Conservation (phyloP, 2,329 filamentous ascomycete genomes). For the Monilinia fructicola region DNA sequence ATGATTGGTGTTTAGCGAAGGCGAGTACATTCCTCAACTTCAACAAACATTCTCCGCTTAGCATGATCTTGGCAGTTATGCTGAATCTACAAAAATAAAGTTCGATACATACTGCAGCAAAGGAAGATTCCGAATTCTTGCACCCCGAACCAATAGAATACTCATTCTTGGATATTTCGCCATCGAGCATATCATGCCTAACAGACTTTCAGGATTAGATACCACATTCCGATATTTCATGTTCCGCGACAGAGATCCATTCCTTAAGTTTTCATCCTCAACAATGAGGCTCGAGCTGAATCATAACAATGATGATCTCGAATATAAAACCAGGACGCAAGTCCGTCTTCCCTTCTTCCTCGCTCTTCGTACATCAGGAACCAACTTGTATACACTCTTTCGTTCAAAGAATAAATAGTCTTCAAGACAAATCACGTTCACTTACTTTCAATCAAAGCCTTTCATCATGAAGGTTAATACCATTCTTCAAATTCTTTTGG, state of each 20-base stretch:
- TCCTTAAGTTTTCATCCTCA: background rate
- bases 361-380: background rate
- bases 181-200: constrained; percentile 5
- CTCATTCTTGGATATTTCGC: background rate
- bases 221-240: constrained; percentile 6
- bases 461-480: constrained; percentile 15
- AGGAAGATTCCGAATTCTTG: background rate
- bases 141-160: background rate
- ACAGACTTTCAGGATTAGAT: background rate
- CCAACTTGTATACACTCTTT: constrained; percentile 23
- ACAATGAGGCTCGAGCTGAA: constrained; percentile 6
- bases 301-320: background rate
- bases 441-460: constrained; percentile 10
- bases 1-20: constrained; percentile 13
- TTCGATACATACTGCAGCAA: background rate
- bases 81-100: background rate
- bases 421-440: constrained; percentile 11
- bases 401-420: constrained; percentile 19
- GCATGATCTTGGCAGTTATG: constrained; percentile 12
- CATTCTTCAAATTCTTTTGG: constrained; percentile 1
- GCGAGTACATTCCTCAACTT: constrained; percentile 3
- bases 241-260: constrained; percentile 1
- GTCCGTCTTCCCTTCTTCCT: background rate
- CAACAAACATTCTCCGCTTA: constrained; percentile 10
- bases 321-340: constrained; percentile 14